phyloP scores from a whole-genome alignment of 1,139 yeast genomes.

The Trichomonascaceae sp. region DNA sequence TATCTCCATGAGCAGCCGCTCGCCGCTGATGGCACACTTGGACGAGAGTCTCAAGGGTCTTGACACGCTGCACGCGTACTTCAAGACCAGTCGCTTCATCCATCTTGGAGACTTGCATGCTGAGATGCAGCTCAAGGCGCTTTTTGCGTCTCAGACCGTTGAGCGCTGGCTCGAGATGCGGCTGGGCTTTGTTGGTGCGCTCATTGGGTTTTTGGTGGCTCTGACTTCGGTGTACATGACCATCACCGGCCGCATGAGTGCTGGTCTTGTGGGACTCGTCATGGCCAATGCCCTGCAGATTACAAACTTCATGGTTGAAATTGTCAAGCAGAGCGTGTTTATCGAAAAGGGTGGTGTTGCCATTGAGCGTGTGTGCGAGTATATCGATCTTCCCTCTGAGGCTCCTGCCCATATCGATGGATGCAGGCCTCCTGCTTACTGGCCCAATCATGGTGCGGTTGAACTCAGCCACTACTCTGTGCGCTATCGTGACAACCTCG shows the following conservation, averaged over 20 bases:
- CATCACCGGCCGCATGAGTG: constrained; percentile 34
- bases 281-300: constrained; percentile 61
- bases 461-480: constrained; percentile 49
- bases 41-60: constrained; percentile 84
- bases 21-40: constrained; percentile 92
- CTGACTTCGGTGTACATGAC: constrained; percentile 6
- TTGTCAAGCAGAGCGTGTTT: constrained; percentile 57
- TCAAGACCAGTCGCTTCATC: constrained; percentile 80
- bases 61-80: constrained; percentile 76
- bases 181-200: constrained; percentile 48
- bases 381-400: constrained; percentile 49
- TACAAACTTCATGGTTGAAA: constrained; percentile 44
- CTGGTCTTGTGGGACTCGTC: constrained; percentile 63
- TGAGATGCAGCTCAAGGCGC: constrained; percentile 75
- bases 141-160: constrained; percentile 83
- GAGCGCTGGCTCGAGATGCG: constrained; percentile 87
- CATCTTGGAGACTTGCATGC: constrained; percentile 71
- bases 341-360: constrained; percentile 67
- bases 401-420: constrained; percentile 31
- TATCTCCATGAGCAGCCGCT: constrained; percentile 70
- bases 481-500: constrained; percentile 42
- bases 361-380: constrained; percentile 65
- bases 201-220: constrained; percentile 49
- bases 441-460: constrained; percentile 55
- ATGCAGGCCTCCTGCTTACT: constrained; percentile 31